Evolutionary conservation across 1,284 basidiomycete species (phyloP), one percentile per base, ranked within the genome.

Genomic region (Uromyces viciae-fabae): DNA sequence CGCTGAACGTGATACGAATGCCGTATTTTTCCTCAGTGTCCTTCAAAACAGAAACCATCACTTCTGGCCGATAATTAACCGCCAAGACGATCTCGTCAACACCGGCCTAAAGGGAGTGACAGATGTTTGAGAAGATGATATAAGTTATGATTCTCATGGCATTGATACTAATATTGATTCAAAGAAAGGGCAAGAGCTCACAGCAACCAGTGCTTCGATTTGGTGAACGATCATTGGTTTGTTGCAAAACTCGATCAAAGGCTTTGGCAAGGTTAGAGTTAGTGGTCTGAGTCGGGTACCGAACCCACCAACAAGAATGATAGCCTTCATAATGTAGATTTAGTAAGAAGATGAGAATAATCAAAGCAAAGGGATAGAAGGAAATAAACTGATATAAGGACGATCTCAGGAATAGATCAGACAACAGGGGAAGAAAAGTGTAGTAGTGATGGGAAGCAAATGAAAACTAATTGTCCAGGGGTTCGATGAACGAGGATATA

Each of bases 71-170:
- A 85, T 88, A 88, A 85, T 88, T 88, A 84, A 89, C 88, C 46
- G 88, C 88, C 75, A 89, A 87, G 71, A 89, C 88, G 82, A 89
- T 87, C 84, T 88, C 88, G 83, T 87, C 88, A 84, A 89, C 88
- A 75, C 88, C 88, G 81, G 88, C 88, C 87, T 88, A 82, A n/a
- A n/a, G 82, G 19, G 52, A 31, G 31, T 9, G 52, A 52, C n/a
- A n/a, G n/a, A n/a, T n/a, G n/a, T n/a, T n/a, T n/a, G n/a, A n/a
- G n/a, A n/a, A n/a, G n/a, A n/a, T n/a, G n/a, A n/a, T n/a, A n/a
- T n/a, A n/a, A n/a, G n/a, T n/a, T n/a, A n/a, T n/a, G n/a, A n/a
- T n/a, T n/a, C n/a, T n/a, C n/a, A n/a, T n/a, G n/a, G n/a, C n/a
- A n/a, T n/a, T n/a, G n/a, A n/a, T n/a, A n/a, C n/a, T n/a, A n/a